These are phyloP conservation scores for Apostasia shenzhenica DNA, from an alignment of 106 monocot genomes.

Conservation along the genomic window DNA sequence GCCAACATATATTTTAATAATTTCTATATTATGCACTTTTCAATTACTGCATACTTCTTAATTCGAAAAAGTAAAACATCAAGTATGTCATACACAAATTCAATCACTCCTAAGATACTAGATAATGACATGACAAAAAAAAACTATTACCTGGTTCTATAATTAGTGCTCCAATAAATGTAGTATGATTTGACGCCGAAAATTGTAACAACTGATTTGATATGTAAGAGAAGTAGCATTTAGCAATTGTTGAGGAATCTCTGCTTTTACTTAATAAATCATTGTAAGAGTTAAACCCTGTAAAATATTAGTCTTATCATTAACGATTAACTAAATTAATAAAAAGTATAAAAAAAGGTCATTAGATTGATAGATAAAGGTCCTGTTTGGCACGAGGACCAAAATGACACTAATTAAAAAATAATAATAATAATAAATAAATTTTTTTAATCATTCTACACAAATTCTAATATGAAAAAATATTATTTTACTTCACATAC, in stretches of 20 bases:
- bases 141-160: conserved; percentile 80
- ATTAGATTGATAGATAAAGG: neutral
- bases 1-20: no score
- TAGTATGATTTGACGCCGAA: conserved; percentile 17
- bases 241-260: conserved; percentile 54
- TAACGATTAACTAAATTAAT: neutral
- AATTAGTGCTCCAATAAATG: conserved; percentile 70
- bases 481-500: no score
- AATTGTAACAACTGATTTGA: conserved; percentile 45
- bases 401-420: neutral
- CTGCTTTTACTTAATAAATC: conserved; percentile 63
- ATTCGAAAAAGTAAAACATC: no score
- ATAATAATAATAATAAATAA: no score
- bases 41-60: no score
- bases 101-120: no score
- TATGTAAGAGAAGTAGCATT: conserved; percentile 58
- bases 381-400: neutral
- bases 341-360: neutral
- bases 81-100: no score
- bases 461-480: no score
- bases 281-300: conserved; percentile 60
- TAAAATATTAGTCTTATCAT: neutral
- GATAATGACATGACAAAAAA: neutral
- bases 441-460: no score
- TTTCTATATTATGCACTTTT: no score